These are phyloP conservation scores for Logfia minima DNA, from an alignment of 129 eudicot genomes.

Conservation along the genomic window DNA sequence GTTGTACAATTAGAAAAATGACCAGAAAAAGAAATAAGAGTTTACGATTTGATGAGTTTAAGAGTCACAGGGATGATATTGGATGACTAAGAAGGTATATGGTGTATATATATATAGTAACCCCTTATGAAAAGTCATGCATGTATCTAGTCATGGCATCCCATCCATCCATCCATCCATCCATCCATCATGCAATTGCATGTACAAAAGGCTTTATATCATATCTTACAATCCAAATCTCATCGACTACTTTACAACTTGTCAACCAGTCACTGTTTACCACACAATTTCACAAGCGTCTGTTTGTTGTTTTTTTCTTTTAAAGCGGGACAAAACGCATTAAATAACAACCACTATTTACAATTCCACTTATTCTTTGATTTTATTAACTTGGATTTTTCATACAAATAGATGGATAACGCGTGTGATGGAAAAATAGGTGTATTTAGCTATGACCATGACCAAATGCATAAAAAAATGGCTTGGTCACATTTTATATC, in stretches of 20 bases:
- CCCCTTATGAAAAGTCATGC: slow-evolving; percentile 27
- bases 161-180: slow-evolving; percentile 31
- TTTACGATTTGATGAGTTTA: too few species aligned
- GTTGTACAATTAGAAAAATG: too few species aligned
- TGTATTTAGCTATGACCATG: too few species aligned
- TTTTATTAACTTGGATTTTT: not conserved
- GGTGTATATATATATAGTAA: too few species aligned
- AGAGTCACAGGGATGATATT: too few species aligned
- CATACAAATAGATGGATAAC: too few species aligned
- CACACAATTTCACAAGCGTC: slow-evolving; percentile 19
- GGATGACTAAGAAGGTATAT: too few species aligned
- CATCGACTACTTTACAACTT: slow-evolving; percentile 24
- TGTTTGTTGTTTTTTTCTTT: not conserved
- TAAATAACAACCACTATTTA: not conserved
- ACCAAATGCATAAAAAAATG: too few species aligned
- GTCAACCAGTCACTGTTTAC: slow-evolving; percentile 26
- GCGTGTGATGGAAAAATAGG: too few species aligned
- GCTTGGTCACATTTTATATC: too few species aligned
- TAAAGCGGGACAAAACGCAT: slow-evolving; percentile 4
- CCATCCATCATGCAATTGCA: slow-evolving; percentile 36
- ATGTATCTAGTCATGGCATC: slow-evolving; percentile 37
- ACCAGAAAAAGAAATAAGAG: too few species aligned
- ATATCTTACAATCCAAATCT: slow-evolving; percentile 30
- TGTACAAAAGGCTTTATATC: slow-evolving; percentile 38
- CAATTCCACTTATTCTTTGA: not conserved